Evolutionary conservation across 768 basidiomycete genomes (phyloP), one percentile per base, ranked within the genome.

Genomic region (Clavulina sp.): DNA sequence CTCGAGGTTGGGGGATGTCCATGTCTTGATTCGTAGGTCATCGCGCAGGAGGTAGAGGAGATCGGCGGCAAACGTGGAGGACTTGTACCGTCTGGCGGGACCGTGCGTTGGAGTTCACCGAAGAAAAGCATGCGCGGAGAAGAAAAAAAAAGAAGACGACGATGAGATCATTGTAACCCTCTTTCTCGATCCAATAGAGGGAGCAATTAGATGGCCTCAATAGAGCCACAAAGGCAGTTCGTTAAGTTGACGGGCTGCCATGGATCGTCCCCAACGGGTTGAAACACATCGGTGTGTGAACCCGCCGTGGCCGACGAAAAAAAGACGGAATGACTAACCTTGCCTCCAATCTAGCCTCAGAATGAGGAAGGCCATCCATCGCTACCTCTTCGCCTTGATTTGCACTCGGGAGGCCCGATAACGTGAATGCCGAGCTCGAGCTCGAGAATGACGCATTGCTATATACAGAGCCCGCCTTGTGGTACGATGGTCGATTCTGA

Each of bases 51-150:
- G 70, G 48, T 73, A 69, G 30, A 82, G 69, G 48, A 86, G 59
- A 30, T 74, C 69, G 18, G 64, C 57, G 21, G 72, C 66, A 63
- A 88, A 87, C 0, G 64, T 58, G 2, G 66, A 57, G 4, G 76
- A 71, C 61, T 77, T 81, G 66, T 81, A 80, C 52, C 76, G 73
- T 63, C 85, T 88, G 60, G n/a, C n/a, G n/a, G n/a, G n/a, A n/a
- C 9, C 55, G 50, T 5, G 52, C 62, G 24, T 46, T 9, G 23
- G 23, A 18, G 24, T 46, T 2, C 21, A 44, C 2, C 29, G 28
- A 21, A 23, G 29, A 26, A 19, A 28, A 24, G 49, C 3, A 9
- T 32, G 16, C 36, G 21, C 9, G 7, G 9, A 33, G n/a, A 51
- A 2, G 26, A 9, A 7, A 6, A 28, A 21, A 36, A 7, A 51